Base-by-base conservation (phyloP, 192 early-diverging fungal species). In the Coemansia interrupta region DNA sequence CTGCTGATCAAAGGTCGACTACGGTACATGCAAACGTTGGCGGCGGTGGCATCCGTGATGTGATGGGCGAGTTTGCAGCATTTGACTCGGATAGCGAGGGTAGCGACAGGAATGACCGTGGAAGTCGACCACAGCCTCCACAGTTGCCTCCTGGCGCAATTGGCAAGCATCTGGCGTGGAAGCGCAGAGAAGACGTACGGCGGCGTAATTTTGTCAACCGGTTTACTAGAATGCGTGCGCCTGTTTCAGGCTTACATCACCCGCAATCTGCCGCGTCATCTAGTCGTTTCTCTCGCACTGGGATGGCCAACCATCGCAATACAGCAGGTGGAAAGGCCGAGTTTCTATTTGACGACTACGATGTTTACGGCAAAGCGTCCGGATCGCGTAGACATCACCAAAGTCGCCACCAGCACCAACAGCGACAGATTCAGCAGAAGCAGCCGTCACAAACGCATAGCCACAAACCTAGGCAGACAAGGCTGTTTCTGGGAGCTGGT, bases 51-150 rank as follows among this genome's bases (percentile, higher is more conserved):
- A 55, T 78, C n/a, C 58, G 56, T 13, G 64, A 62, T 3, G 70
- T 78, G 10, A 78, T 78, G 58, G 42, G 46, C 38, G 75, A 78
- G 50, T 78, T 78, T 57, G 70, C 75, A 13, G 70, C 63, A 24
- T 40, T 78, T 12, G 68, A 72, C n/a, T 78, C 75, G n/a, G 69
- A 68, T 32, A 56, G 56, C 50, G 69, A 68, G 5, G 17, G 9
- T 22, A 49, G 45, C 4, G 43, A 29, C 20, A 36, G 26, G 0
- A 29, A 6, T 4, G 28, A 22, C 13, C 5, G 42, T 12, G 20
- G 19, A 15, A 17, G 29, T 24, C 20, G 29, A 17, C 52, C 43
- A 12, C 4, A 14, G 36, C 40, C 5, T 48, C 12, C 19, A 17
- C 19, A 24, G 10, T 52, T 12, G 29, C 26, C 29, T 22, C 28